Percentiles rank a stretch among this genome's conserved stretches.
Evolutionary conservation across 2,329 filamentous ascomycete species (phyloP).

Genomic region (Diaporthe helianthi): DNA sequence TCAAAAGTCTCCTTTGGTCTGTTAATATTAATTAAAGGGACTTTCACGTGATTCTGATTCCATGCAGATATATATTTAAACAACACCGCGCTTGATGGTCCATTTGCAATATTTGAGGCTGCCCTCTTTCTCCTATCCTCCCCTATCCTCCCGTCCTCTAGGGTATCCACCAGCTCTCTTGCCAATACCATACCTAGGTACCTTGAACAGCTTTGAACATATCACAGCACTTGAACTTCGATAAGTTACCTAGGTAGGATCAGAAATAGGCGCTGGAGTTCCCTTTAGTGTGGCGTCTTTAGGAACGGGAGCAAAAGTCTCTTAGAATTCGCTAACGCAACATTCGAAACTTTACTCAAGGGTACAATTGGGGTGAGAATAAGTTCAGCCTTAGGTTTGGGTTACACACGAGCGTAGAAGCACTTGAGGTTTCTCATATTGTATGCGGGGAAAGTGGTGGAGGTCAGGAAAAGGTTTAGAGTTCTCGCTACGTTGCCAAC

Average conservation of each 20-base stretch:
- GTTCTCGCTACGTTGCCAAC: constrained; percentile 13
- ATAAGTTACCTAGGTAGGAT: neutral
- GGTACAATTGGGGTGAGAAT: constrained; percentile 63
- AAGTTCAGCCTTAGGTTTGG: neutral
- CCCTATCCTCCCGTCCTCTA: neutral
- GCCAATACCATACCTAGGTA: neutral
- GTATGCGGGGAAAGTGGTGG: constrained; percentile 1
- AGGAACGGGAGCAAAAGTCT: neutral
- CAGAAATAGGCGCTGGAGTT: neutral
- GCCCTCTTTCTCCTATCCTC: neutral
- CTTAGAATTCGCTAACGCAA: neutral
- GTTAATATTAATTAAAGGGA: constrained; percentile 67
- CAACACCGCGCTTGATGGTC: constrained; percentile 56
- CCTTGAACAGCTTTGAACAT: neutral
- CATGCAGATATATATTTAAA: constrained; percentile 60
- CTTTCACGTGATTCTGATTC: constrained; percentile 57
- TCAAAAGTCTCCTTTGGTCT: constrained; percentile 59
- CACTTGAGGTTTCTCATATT: too few species aligned
- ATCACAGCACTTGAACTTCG: neutral
- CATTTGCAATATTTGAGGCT: constrained; percentile 38
- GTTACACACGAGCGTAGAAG: too few species aligned
- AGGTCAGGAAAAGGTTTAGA: constrained; percentile 15
- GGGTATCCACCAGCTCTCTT: neutral
- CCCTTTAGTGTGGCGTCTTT: neutral
- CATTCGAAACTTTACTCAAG: constrained; percentile 44